phyloP scores from a whole-genome alignment of 2,329 filamentous ascomycete genomes.

The Aspergillus neotritici region DNA sequence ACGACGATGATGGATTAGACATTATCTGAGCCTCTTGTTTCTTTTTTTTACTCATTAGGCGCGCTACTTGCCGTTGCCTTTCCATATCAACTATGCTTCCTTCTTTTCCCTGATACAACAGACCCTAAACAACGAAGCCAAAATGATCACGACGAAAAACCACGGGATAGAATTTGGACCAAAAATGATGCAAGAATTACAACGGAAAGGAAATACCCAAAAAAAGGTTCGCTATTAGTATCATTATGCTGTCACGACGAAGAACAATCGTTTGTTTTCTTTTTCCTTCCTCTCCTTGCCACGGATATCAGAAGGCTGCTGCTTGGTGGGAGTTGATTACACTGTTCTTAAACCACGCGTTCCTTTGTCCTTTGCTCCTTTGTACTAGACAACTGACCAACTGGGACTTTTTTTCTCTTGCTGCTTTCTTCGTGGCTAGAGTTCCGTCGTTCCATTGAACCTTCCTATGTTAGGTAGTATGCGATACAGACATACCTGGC shows the following conservation, averaged over 20 bases:
- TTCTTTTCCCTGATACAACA: background rate
- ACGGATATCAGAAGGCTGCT: background rate
- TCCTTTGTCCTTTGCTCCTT: no score
- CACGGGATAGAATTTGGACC: background rate
- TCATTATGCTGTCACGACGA: conserved; percentile 14
- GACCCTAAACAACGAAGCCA: background rate
- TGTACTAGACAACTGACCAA: no score
- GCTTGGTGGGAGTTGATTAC: no score
- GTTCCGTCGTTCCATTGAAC: no score
- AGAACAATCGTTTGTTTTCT: conserved; percentile 8
- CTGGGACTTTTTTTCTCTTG: no score
- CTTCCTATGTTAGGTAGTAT: no score
- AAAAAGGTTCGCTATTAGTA: no score
- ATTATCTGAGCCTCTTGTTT: conserved; percentile 31
- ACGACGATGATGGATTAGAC: conserved; percentile 47
- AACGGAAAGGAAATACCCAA: background rate
- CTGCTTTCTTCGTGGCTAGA: no score
- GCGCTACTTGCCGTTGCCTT: background rate
- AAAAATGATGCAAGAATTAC: background rate
- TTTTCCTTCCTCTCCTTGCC: background rate
- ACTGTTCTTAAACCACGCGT: no score
- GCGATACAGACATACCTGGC: no score
- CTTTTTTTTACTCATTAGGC: no score
- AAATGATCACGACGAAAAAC: background rate
- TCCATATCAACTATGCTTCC: background rate